phyloP scores from a whole-genome alignment of 768 basidiomycete genomes.

The Sarcodon sp. region DNA sequence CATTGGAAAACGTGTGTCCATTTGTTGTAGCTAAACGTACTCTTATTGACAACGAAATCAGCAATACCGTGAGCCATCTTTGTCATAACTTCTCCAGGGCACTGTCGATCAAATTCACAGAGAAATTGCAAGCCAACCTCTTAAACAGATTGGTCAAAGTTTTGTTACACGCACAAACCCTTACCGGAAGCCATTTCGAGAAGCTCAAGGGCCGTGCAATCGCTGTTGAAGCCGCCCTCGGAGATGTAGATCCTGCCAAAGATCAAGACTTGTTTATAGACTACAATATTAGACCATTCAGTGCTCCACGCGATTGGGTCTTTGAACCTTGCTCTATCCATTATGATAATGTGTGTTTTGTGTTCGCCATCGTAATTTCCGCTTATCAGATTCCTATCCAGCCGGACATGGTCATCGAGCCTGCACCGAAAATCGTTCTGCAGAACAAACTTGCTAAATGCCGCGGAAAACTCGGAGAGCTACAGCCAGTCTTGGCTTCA shows the following conservation, averaged over 20 bases:
- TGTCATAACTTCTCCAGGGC: neutral
- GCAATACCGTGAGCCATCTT: neutral
- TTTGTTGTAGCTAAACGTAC: slow-evolving; percentile 4
- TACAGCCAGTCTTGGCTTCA: slow-evolving; percentile 38
- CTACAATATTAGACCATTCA: slow-evolving; percentile 57
- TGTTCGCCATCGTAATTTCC: neutral
- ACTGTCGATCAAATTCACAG: slow-evolving; percentile 21
- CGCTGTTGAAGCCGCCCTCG: slow-evolving; percentile 33
- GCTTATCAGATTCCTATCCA: neutral
- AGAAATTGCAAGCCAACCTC: slow-evolving; percentile 57
- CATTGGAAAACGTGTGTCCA: slow-evolving; percentile 54
- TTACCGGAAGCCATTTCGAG: slow-evolving; percentile 50
- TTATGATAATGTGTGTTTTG: slow-evolving; percentile 56
- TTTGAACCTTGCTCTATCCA: slow-evolving; percentile 67
- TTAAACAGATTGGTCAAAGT: slow-evolving; percentile 41
- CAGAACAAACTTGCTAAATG: slow-evolving; percentile 65
- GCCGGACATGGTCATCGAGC: slow-evolving; percentile 52
- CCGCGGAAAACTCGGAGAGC: slow-evolving; percentile 49
- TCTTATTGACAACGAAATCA: neutral
- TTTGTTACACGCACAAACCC: slow-evolving; percentile 42
- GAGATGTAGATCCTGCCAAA: slow-evolving; percentile 35
- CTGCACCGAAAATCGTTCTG: slow-evolving; percentile 61
- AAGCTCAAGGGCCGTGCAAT: slow-evolving; percentile 36
- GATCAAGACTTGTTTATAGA: slow-evolving; percentile 68
- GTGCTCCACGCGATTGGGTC: slow-evolving; percentile 47